These are phyloP conservation scores for Claviceps pazoutovae DNA, from an alignment of 2,329 filamentous ascomycete genomes.

Conservation along the genomic window DNA sequence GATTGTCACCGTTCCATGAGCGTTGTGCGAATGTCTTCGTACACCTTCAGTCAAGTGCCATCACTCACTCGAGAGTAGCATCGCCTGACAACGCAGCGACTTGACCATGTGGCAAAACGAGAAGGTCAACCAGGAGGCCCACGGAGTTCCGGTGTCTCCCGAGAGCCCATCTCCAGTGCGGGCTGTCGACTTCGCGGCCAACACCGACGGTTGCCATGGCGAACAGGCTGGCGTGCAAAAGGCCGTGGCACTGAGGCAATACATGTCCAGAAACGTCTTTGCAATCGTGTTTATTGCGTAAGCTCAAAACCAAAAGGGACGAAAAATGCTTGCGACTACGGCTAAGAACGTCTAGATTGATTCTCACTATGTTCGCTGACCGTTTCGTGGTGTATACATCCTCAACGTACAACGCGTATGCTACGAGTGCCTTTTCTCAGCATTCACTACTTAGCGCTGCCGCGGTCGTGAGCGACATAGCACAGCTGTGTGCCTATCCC, in stretches of 20 bases:
- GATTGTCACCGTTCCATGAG: neutral
- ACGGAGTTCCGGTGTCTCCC: neutral
- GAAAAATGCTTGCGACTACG: neutral
- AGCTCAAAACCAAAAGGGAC: neutral
- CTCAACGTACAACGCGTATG: constrained; percentile 19
- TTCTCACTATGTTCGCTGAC: constrained; percentile 17
- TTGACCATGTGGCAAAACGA: neutral
- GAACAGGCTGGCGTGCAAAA: constrained; percentile 4
- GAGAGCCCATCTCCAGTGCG: neutral
- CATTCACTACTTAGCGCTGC: constrained; percentile 31
- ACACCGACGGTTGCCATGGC: constrained; percentile 5
- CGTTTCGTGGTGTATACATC: constrained; percentile 19
- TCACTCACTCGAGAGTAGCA: no score
- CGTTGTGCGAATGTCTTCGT: neutral
- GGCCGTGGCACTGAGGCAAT: constrained; percentile 9
- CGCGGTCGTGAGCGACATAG: constrained; percentile 32
- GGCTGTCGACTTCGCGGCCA: neutral
- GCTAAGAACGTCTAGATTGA: constrained; percentile 11
- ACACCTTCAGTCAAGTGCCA: neutral
- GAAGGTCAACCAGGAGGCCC: neutral
- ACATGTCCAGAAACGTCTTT: constrained; percentile 14
- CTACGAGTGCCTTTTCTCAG: constrained; percentile 25
- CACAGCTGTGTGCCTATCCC: constrained; percentile 40
- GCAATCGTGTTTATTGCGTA: constrained; percentile 13
- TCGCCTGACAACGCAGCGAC: neutral